Evolutionary conservation across 2,329 filamentous ascomycete species (phyloP), one percentile per base, ranked within the genome.

Genomic region (Lachnellula willkommii): DNA sequence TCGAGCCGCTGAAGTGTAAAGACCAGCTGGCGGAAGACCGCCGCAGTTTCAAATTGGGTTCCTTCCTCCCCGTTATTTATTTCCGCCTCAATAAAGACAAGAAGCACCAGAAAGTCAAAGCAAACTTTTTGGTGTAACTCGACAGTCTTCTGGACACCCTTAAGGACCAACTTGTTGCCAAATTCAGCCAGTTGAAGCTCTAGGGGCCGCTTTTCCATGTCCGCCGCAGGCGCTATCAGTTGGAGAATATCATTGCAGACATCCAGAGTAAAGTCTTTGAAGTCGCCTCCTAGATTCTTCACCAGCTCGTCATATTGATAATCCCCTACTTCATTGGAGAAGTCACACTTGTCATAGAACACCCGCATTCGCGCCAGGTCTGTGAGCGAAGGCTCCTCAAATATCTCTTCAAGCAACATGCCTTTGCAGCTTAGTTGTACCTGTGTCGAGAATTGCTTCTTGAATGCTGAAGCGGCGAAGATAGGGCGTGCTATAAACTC

Each of bases 11-110:
- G 82, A 17, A 99, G 77, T 54, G 87, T 80, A n/a, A 78, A 75
- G 36, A 94, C 76, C 5, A 96, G 77, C 47, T 82, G 79, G 65
- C 83, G 74, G 72, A 88, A 93, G 37, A 93, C 82, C 49, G 86
- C 81, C 50, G 87, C 83, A 56, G 94, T 86, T 28, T 86, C 81
- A 8, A 89, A 75, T 20, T 81, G 79, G 36, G 84, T 75, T 2
- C 82, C 82, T 15, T 88, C 82, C 42, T 90, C 84, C 43, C 87
- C 84, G 61, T 85, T 82, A 56, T 92, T 88, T 52, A 89, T 81
- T 67, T 94, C 90, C 40, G 85, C 86, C 69, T 94, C 88, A 79
- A 97, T 87, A 70, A 96, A 91, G 9, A 94, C 80, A 15, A 95
- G 78, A 6, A 99, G 79, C 2, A 94, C 79, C 2, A 97, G 75